Evolutionary conservation across 2,329 filamentous ascomycete species (phyloP).

Genomic region (Leptographium flavum): DNA sequence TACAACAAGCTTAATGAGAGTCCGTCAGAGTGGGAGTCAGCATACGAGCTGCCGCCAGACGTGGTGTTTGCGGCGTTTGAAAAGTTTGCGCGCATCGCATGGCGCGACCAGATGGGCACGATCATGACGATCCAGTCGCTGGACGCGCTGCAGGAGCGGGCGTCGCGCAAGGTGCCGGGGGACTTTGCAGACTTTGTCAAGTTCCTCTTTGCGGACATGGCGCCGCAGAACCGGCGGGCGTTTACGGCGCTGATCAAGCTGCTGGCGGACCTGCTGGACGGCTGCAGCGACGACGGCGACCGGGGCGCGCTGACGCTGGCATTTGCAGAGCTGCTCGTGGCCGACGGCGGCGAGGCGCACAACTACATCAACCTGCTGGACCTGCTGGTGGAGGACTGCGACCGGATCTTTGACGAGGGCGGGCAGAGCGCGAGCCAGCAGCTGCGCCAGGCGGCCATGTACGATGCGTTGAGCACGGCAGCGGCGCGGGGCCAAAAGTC

Average conservation of each 20-base stretch:
- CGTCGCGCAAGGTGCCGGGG: conserved; percentile 51
- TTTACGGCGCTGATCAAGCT: conserved; percentile 76
- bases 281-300: conserved; percentile 82
- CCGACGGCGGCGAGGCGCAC: conserved; percentile 49
- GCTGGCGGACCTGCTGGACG: conserved; percentile 74
- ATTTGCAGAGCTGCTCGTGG: conserved; percentile 75
- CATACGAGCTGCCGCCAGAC: conserved; percentile 63
- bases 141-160: conserved; percentile 56
- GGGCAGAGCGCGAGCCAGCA: conserved; percentile 23
- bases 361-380: conserved; percentile 82
- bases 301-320: conserved; percentile 75
- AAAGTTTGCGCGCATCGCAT: conserved; percentile 78
- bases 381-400: conserved; percentile 76
- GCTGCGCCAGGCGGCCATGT: conserved; percentile 34
- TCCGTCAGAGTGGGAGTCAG: conserved; percentile 62
- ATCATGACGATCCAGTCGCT: conserved; percentile 62
- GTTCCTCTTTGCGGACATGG: conserved; percentile 50
- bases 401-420: conserved; percentile 66
- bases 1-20: conserved; percentile 82
- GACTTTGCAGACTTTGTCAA: conserved; percentile 61
- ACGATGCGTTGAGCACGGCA: conserved; percentile 44
- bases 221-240: conserved; percentile 58
- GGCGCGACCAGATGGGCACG: conserved; percentile 77
- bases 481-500: conserved; percentile 37
- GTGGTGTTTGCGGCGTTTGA: conserved; percentile 86